phyloP scores from a whole-genome alignment of 139 green algal species.

The Haematococcus lacustris region DNA sequence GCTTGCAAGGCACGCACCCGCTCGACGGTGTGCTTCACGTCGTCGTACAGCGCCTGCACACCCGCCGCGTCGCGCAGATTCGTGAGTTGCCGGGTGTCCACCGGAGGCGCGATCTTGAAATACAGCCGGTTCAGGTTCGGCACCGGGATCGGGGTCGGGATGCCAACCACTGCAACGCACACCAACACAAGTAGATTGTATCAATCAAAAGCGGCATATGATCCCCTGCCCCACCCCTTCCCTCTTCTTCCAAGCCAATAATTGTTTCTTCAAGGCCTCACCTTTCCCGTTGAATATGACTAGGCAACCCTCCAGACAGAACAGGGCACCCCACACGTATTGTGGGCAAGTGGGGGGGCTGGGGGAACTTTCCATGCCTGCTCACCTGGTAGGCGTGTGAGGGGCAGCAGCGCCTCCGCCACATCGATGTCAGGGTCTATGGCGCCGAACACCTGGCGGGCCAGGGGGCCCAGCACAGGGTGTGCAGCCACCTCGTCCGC shows the following conservation, averaged over 20 bases:
- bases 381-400: slow-evolving; percentile 40
- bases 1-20: slow-evolving; percentile 1
- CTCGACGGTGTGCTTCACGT: slow-evolving; percentile 16
- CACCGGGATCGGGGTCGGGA: slow-evolving; percentile 49
- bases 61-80: slow-evolving; percentile 16
- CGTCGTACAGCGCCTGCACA: slow-evolving; percentile 29
- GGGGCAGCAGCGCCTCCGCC: slow-evolving; percentile 30
- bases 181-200: neutral
- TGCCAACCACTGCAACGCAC: slow-evolving; percentile 12
- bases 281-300: neutral
- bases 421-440: slow-evolving; percentile 26
- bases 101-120: slow-evolving; percentile 46
- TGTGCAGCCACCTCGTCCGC: slow-evolving; percentile 36
- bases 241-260: neutral
- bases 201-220: neutral
- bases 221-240: neutral
- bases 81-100: slow-evolving; percentile 29
- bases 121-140: slow-evolving; percentile 62
- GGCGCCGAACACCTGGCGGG: slow-evolving; percentile 1
- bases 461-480: slow-evolving; percentile 37
- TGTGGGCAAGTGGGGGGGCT: no score
- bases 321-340: neutral
- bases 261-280: neutral
- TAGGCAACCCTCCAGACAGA: neutral
- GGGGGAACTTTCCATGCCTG: no score